These are phyloP conservation scores for Saccharomycopsis sp. DNA, from an alignment of 805 yeast species.

Conservation along the genomic window DNA sequence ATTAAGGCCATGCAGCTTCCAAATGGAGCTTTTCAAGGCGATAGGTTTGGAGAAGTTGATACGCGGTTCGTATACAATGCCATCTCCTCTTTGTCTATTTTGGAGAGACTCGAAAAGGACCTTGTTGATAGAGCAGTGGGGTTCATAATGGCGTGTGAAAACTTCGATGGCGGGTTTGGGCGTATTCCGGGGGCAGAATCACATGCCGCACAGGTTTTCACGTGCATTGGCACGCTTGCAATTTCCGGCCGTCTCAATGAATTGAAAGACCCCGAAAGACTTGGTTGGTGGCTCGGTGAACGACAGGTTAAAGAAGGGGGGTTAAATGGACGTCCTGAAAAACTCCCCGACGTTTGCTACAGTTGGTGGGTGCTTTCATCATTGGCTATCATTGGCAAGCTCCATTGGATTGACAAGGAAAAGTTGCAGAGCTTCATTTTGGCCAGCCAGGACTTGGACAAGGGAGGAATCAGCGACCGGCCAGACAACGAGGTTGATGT, in stretches of 20 bases:
- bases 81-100: conserved; percentile 60
- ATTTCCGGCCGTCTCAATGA: conserved; percentile 53
- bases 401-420: conserved; percentile 71
- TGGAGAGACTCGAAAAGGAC: conserved; percentile 49
- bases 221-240: conserved; percentile 76
- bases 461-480: conserved; percentile 91
- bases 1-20: conserved; percentile 31
- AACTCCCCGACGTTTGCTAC: conserved; percentile 94
- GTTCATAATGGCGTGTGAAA: conserved; percentile 65
- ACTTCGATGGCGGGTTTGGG: conserved; percentile 96
- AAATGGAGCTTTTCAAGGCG: conserved; percentile 83
- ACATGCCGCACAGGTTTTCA: conserved; percentile 88
- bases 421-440: conserved; percentile 64
- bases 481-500: conserved; percentile 90
- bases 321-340: conserved; percentile 92
- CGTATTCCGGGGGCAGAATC: conserved; percentile 91
- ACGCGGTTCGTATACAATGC: conserved; percentile 87
- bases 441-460: conserved; percentile 63
- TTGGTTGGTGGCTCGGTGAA: conserved; percentile 86
- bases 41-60: conserved; percentile 85
- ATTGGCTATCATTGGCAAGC: conserved; percentile 54
- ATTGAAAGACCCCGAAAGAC: conserved; percentile 35
- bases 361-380: conserved; percentile 95
- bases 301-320: conserved; percentile 87
- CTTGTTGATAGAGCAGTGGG: conserved; percentile 56